Percentiles rank a stretch among this genome's conserved stretches.
phyloP scores from a whole-genome alignment of 805 yeast genomes.

The Kazachstania bromeliacearum region DNA sequence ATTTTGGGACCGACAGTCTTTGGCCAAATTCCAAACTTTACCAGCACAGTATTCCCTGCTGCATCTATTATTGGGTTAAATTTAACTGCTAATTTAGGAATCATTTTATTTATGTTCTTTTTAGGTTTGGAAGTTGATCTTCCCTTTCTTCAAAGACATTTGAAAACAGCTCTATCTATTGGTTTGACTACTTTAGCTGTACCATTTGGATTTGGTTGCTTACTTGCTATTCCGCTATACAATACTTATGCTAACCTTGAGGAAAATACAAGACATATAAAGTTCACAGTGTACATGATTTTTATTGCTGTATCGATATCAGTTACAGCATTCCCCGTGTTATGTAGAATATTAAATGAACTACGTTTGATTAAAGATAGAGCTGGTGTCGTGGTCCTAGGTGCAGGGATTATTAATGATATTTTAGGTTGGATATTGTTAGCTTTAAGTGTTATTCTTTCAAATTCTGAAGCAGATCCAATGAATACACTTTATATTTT shows the following conservation, averaged over 20 bases:
- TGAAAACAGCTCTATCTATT: slow-evolving; percentile 53
- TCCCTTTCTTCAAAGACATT: slow-evolving; percentile 49
- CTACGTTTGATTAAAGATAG: slow-evolving; percentile 59
- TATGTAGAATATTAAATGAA: slow-evolving; percentile 71
- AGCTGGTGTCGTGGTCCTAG: slow-evolving; percentile 64
- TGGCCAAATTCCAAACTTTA: slow-evolving; percentile 63
- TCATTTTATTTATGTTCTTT: slow-evolving; percentile 63
- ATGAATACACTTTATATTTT: slow-evolving; percentile 62
- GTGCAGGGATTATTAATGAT: slow-evolving; percentile 78
- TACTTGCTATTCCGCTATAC: slow-evolving; percentile 59
- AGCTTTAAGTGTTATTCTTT: slow-evolving; percentile 67
- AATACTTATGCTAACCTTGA: slow-evolving; percentile 38
- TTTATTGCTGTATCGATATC: slow-evolving; percentile 78
- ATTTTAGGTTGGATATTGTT: slow-evolving; percentile 73
- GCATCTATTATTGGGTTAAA: slow-evolving; percentile 55
- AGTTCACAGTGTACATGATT: slow-evolving; percentile 68
- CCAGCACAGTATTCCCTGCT: slow-evolving; percentile 53
- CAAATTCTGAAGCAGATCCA: slow-evolving; percentile 55
- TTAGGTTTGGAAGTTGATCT: slow-evolving; percentile 75
- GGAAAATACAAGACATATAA: slow-evolving; percentile 29
- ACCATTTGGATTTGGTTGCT: slow-evolving; percentile 75
- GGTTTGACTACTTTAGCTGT: slow-evolving; percentile 66
- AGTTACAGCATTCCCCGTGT: slow-evolving; percentile 78
- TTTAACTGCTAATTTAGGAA: slow-evolving; percentile 64
- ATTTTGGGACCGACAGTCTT: slow-evolving; percentile 66